phyloP scores from a whole-genome alignment of 345 rosid species.

The Citrus unshiu region DNA sequence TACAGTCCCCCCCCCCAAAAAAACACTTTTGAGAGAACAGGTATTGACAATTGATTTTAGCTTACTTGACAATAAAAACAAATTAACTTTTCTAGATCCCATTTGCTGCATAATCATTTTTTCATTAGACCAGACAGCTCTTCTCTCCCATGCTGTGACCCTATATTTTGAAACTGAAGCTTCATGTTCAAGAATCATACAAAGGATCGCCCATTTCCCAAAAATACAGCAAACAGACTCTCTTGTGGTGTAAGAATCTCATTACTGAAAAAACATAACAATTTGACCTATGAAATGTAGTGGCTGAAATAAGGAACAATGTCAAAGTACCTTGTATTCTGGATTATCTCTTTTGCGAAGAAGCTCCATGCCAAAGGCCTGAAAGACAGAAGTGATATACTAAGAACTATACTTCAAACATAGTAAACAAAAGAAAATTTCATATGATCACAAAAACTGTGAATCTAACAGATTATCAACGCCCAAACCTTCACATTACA shows the following conservation, averaged over 20 bases:
- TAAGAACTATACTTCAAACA: constrained; percentile 4
- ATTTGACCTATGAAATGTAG: neutral
- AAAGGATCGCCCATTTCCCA: neutral
- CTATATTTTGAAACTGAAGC: neutral
- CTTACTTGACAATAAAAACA: neutral
- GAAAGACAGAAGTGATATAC: constrained; percentile 14
- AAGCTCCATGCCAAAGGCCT: constrained; percentile 99
- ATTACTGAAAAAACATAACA: neutral
- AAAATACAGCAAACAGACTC: neutral
- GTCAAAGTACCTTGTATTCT: constrained; percentile 71
- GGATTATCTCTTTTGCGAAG: constrained; percentile 88
- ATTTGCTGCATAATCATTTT: neutral
- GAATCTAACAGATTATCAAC: neutral
- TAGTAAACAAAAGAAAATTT: constrained; percentile 4
- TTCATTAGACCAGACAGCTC: neutral
- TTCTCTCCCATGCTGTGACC: neutral
- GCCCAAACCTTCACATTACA: neutral
- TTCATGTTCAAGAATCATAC: neutral
- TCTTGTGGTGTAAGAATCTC: neutral
- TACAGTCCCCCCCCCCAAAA: neutral
- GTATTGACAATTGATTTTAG: neutral
- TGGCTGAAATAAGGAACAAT: neutral
- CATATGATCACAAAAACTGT: neutral
- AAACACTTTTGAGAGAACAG: too few species aligned
- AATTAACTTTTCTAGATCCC: neutral